phyloP scores from a whole-genome alignment of 495 filamentous ascomycete species.

The Glonium stellatum region DNA sequence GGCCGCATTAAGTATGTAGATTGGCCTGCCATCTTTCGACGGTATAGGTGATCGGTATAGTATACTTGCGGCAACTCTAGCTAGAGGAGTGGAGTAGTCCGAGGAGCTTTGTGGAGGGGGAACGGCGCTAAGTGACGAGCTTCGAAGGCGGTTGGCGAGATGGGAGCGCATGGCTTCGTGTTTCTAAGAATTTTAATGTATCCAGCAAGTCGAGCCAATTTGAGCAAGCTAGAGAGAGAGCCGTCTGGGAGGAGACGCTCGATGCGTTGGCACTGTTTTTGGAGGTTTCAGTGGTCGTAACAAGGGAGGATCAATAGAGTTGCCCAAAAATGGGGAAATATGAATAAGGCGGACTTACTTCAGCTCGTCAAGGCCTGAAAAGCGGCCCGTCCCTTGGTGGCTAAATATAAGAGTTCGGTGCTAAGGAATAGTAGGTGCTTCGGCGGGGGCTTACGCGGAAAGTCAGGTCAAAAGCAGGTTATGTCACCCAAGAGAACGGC shows the following conservation, averaged over 20 bases:
- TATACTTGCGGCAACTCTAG: conserved; percentile 39
- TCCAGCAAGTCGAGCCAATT: background rate
- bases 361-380: background rate
- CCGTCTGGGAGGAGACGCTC: background rate
- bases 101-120: conserved; percentile 33
- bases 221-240: background rate
- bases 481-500: background rate
- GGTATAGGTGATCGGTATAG: conserved; percentile 47
- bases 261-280: background rate
- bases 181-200: background rate
- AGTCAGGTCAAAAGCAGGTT: background rate
- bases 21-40: conserved; percentile 40
- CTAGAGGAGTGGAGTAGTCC: conserved; percentile 39
- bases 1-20: conserved; percentile 50
- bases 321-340: background rate
- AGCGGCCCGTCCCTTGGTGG: background rate
- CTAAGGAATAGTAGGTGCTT: background rate
- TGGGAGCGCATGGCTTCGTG: conserved; percentile 15
- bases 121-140: conserved; percentile 25
- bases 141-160: conserved; percentile 22
- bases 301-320: background rate
- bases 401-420: background rate
- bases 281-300: background rate
- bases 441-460: conserved; percentile 3
- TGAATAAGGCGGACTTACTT: background rate